Percentiles rank a stretch among this genome's conserved stretches.
Conservation (phyloP, 495 filamentous ascomycete species). For the Clohesyomyces aquaticus region DNA sequence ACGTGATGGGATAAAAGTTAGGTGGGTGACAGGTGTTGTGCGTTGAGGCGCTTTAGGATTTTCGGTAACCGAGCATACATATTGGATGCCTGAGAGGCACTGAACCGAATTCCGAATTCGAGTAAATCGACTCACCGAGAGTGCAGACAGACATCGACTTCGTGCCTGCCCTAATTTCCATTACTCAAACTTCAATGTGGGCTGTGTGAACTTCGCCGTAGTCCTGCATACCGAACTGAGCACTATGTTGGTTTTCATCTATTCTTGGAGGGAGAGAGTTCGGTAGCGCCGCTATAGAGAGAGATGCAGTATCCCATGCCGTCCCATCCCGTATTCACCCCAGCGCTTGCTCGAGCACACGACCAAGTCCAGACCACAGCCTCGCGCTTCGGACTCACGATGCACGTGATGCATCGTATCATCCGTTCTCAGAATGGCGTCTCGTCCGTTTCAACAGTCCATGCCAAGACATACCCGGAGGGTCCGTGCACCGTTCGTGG, state of each 20-base stretch:
- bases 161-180: too few species aligned
- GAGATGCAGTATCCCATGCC: too few species aligned
- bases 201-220: background rate
- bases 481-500: background rate
- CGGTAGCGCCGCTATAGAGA: too few species aligned
- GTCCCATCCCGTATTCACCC: too few species aligned
- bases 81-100: background rate
- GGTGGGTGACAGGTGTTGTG: background rate
- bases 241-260: background rate
- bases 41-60: too few species aligned
- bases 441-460: background rate
- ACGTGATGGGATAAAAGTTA: background rate
- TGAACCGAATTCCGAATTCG: too few species aligned
- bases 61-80: too few species aligned
- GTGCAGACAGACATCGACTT: too few species aligned
- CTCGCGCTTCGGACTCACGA: background rate
- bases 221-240: background rate
- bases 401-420: conserved; percentile 1
- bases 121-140: too few species aligned
- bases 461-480: background rate
- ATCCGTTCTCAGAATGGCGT: background rate
- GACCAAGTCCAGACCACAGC: too few species aligned
- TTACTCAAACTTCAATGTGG: background rate
- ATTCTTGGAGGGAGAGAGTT: background rate
- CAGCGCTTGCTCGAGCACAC: background rate